Evolutionary conservation across 345 rosid species (phyloP), one percentile per base, ranked within the genome.

Genomic region (Eucalyptus coolabah): DNA sequence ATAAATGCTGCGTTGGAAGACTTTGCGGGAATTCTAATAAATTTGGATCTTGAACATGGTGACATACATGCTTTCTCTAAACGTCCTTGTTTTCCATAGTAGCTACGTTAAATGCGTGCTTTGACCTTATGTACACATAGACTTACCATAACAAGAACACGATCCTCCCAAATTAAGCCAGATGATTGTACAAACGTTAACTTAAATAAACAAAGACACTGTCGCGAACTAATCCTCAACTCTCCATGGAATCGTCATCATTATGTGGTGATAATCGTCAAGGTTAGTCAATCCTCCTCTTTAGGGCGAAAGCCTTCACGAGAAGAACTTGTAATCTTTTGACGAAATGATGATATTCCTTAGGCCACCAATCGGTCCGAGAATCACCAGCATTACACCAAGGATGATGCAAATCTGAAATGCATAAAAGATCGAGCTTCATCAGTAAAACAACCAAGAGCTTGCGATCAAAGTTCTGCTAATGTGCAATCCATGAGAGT

Each of bases 281-380:
- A 77, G 47, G 47, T 21, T 40, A 77, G 83, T 77, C 47, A 21
- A 21, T 77, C 83, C 83, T 77, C 83, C 16, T 19, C 83, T 37
- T 77, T 21, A 6, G 83, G 28, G 47, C 30, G 30, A 77, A 88
- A 32, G 19, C n/a, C 14, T 28, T 51, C 44, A 87, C 12, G 97
- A 94, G 92, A 96, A 96, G 92, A 96, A 94, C 80, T 90, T 12
- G 90, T 95, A 96, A 56, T 32, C 63, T 60, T 92, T 94, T 86
- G 98, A 92, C 12, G 94, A 85, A 50, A 95, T 2, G 88, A 96
- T 95, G 91, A 96, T 93, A 26, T 90, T 88, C 89, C 99, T 92
- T 24, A 95, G 92, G 18, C 94, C 98, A 65, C 98, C 99, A 86
- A 96, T 96, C 53, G 99, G 98, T 87, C 96, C 90, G 80, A 95